Percentiles rank a stretch among this genome's conserved stretches.
These are phyloP conservation scores for Zygosaccharomyces sapae DNA, from an alignment of 1,139 yeast species.

Conservation along the genomic window DNA sequence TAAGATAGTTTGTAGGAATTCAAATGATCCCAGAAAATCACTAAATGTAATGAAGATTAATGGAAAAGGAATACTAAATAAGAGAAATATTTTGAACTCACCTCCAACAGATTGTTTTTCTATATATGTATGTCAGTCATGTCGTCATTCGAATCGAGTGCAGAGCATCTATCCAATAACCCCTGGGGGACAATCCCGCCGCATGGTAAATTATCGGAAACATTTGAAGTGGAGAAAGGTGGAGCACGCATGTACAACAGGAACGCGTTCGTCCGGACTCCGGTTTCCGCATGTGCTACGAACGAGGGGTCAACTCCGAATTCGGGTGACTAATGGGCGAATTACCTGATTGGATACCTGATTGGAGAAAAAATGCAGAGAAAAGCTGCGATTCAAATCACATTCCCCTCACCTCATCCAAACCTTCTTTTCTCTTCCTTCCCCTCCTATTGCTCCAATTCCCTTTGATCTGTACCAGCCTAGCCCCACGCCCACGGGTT, in stretches of 20 bases:
- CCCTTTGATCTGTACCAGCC: too few relatives aligned
- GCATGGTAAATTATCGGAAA: not conserved
- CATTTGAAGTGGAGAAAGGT: not conserved
- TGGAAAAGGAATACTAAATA: too few relatives aligned
- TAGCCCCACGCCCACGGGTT: too few relatives aligned
- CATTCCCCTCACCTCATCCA: not conserved
- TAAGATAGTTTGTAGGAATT: too few relatives aligned
- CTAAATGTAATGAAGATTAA: too few relatives aligned
- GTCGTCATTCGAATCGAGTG: not conserved
- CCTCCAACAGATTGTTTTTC: not conserved
- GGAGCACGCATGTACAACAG: not conserved
- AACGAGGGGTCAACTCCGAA: not conserved
- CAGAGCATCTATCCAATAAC: not conserved
- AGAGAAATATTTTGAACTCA: not conserved
- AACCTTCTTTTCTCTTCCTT: too few relatives aligned
- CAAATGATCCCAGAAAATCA: too few relatives aligned
- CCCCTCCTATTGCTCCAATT: too few relatives aligned
- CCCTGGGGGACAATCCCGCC: not conserved
- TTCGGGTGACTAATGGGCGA: not conserved
- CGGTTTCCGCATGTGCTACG: not conserved
- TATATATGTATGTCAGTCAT: not conserved
- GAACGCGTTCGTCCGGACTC: conserved; percentile 1
- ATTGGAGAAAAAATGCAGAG: not conserved
- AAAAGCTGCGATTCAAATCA: not conserved
- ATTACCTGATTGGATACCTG: not conserved